A percentile compares a stretch with the other conserved stretches of the same genome.
Evolutionary conservation across 371 early-diverging fungal species (phyloP).

Genomic region (Rhizopus sp.): DNA sequence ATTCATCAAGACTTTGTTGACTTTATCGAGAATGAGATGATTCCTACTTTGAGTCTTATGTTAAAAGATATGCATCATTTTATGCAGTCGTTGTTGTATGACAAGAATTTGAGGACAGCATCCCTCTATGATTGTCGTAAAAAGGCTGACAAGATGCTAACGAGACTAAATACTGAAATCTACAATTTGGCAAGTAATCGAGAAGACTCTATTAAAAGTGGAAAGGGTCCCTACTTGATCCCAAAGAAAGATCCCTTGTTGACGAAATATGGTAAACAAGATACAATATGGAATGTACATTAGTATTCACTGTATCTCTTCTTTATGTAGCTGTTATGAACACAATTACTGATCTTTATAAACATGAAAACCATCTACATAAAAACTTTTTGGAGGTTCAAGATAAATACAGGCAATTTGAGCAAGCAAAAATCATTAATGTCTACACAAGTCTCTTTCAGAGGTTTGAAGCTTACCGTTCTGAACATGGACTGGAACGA

Average conservation of each 20-base stretch:
- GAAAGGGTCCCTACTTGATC: slow-evolving; percentile 10
- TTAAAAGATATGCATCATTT: slow-evolving; percentile 19
- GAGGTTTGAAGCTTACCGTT: slow-evolving; percentile 21
- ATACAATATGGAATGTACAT: background rate
- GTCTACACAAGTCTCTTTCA: slow-evolving; percentile 22
- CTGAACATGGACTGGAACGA: slow-evolving; percentile 17
- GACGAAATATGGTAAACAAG: slow-evolving; percentile 20
- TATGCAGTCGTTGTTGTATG: slow-evolving; percentile 13
- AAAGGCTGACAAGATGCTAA: slow-evolving; percentile 20
- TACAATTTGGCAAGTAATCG: slow-evolving; percentile 6
- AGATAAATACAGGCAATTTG: slow-evolving; percentile 27
- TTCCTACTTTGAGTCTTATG: slow-evolving; percentile 17
- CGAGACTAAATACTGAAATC: slow-evolving; percentile 17
- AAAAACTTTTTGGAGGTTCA: slow-evolving; percentile 18
- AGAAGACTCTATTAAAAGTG: slow-evolving; percentile 11
- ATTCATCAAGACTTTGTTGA: slow-evolving; percentile 30
- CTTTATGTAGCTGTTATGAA: slow-evolving; percentile 14
- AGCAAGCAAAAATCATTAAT: slow-evolving; percentile 25
- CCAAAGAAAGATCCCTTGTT: slow-evolving; percentile 25
- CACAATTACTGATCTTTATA: slow-evolving; percentile 15
- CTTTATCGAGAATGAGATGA: slow-evolving; percentile 26
- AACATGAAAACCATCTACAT: slow-evolving; percentile 23
- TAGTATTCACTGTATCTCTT: background rate
- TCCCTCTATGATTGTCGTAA: slow-evolving; percentile 21
- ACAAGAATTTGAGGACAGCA: slow-evolving; percentile 13